Conservation (phyloP, 2,329 filamentous ascomycete genomes). For the Metarhizium anisopliae region DNA sequence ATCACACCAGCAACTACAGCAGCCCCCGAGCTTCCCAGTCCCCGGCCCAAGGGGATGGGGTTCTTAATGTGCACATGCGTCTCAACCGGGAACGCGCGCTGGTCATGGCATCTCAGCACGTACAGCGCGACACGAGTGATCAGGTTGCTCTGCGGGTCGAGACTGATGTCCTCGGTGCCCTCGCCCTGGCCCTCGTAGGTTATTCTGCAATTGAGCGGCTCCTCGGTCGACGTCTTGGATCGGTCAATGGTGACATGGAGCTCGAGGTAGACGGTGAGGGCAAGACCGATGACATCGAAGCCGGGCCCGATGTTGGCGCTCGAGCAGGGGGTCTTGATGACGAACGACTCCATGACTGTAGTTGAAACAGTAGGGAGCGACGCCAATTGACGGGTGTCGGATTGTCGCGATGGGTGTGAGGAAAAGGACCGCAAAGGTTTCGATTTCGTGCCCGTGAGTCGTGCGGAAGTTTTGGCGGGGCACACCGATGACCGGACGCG, state of each 20-base stretch:
- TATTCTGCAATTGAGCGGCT: slow-evolving; percentile 75
- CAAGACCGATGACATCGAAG: slow-evolving; percentile 95
- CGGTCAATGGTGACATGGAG: slow-evolving; percentile 70
- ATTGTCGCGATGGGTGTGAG: not conserved
- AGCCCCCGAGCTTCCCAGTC: slow-evolving; percentile 89
- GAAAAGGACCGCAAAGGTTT: too few relatives aligned
- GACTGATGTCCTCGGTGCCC: slow-evolving; percentile 62
- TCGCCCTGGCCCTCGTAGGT: slow-evolving; percentile 81
- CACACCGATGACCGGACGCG: not conserved
- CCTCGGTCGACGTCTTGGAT: slow-evolving; percentile 39
- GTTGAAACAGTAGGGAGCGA: slow-evolving; percentile 16
- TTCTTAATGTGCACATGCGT: slow-evolving; percentile 94
- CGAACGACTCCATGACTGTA: slow-evolving; percentile 48
- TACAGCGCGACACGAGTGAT: slow-evolving; percentile 92
- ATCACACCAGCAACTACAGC: slow-evolving; percentile 94
- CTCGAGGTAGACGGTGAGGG: slow-evolving; percentile 89
- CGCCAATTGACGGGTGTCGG: not conserved
- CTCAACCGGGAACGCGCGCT: slow-evolving; percentile 72
- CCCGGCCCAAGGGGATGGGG: slow-evolving; percentile 85
- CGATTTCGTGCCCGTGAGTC: not conserved
- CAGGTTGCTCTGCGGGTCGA: slow-evolving; percentile 81
- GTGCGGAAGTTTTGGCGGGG: not conserved
- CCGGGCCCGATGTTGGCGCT: slow-evolving; percentile 96
- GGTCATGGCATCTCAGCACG: slow-evolving; percentile 83
- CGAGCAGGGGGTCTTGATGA: slow-evolving; percentile 79